Percentiles rank a stretch among this genome's conserved stretches.
Conservation (phyloP, 768 basidiomycete species). For the Cytidiella melzeri region DNA sequence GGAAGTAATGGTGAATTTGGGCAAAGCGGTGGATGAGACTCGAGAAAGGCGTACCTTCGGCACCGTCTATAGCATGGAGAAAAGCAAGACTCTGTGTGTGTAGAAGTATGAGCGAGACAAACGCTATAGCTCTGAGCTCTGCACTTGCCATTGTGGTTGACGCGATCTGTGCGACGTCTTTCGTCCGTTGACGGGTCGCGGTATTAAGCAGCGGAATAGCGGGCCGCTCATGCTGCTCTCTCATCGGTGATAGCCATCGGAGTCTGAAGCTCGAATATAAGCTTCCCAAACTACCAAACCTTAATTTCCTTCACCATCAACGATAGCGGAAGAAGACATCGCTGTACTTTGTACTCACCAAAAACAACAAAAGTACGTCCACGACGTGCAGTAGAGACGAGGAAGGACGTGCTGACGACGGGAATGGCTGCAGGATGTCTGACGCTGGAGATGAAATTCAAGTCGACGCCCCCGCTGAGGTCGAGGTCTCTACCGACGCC, state of each 20-base stretch:
- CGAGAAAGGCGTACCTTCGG: constrained; percentile 54
- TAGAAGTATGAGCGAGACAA: not conserved
- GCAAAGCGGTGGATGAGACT: constrained; percentile 9
- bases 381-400: not conserved
- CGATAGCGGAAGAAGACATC: constrained; percentile 96
- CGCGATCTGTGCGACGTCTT: no score
- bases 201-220: not conserved
- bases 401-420: constrained; percentile 1
- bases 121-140: not conserved
- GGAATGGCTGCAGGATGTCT: constrained; percentile 62
- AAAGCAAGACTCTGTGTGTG: constrained; percentile 59
- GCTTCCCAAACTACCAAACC: constrained; percentile 32
- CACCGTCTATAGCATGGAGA: constrained; percentile 63
- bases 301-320: constrained; percentile 73
- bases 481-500: constrained; percentile 81
- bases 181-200: not conserved
- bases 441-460: constrained; percentile 96
- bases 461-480: constrained; percentile 64
- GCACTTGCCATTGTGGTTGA: not conserved
- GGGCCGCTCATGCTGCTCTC: not conserved
- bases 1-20: constrained; percentile 10
- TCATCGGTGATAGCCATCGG: constrained; percentile 47
- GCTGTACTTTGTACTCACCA: constrained; percentile 14
- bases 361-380: constrained; percentile 22
- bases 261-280: constrained; percentile 36